Conservation (phyloP, 2,329 filamentous ascomycete genomes). For the Curvularia sp. region DNA sequence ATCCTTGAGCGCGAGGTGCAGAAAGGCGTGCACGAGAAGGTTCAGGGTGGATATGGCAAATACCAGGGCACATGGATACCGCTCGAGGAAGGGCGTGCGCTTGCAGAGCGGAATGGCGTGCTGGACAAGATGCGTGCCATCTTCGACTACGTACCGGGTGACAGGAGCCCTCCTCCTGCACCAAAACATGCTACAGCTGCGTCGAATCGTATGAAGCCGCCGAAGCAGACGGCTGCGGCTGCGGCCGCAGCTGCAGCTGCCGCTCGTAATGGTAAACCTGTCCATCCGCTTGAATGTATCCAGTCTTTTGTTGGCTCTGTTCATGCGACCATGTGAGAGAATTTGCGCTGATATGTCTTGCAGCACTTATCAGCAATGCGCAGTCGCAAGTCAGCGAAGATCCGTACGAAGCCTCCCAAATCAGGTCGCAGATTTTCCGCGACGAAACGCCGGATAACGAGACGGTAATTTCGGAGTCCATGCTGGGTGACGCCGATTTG, state of each 20-base stretch:
- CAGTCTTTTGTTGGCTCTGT: conserved; percentile 25
- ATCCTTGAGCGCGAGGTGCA: conserved; percentile 97
- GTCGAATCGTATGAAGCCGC: conserved; percentile 78
- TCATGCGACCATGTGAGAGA: conserved; percentile 1
- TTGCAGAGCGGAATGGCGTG: conserved; percentile 87
- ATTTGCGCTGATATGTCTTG: conserved; percentile 10
- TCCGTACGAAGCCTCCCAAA: conserved; percentile 67
- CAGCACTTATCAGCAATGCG: conserved; percentile 36
- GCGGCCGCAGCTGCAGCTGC: conserved; percentile 44
- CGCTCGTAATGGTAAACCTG: conserved; percentile 36
- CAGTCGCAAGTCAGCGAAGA: conserved; percentile 62
- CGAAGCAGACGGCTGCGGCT: conserved; percentile 69
- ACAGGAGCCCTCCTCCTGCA: conserved; percentile 88
- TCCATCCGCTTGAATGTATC: conserved; percentile 41
- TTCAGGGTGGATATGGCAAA: conserved; percentile 97
- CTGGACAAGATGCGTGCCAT: conserved; percentile 84
- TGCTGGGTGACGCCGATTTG: conserved; percentile 83
- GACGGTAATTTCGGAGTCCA: conserved; percentile 83
- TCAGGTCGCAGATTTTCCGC: conserved; percentile 68
- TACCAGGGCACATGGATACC: conserved; percentile 99
- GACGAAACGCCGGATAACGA: conserved; percentile 84
- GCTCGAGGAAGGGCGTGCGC: conserved; percentile 76
- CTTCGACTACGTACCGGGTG: conserved; percentile 86
- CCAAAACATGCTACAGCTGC: conserved; percentile 81
- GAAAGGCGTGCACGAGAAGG: conserved; percentile 95